These are phyloP conservation scores for Stentor coeruleus DNA, from an alignment of 73 alveolate genomes.

Conservation along the genomic window DNA sequence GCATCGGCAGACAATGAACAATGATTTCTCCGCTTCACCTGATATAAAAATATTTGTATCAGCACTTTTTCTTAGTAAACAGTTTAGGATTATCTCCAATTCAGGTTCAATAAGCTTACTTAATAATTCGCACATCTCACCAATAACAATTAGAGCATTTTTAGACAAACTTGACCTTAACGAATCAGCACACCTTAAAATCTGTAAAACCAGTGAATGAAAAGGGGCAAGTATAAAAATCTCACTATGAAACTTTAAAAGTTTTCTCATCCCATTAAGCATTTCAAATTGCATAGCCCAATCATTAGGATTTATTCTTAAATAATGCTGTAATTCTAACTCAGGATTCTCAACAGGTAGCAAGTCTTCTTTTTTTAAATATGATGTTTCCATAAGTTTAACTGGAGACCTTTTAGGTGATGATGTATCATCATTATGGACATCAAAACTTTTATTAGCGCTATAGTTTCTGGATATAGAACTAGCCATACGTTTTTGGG, in stretches of 20 bases:
- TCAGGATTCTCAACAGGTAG: constrained; percentile 15
- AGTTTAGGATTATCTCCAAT: constrained; percentile 30
- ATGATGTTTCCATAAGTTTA: neutral
- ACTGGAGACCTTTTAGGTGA: neutral
- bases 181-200: constrained; percentile 36
- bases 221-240: neutral
- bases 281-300: constrained; percentile 8
- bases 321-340: neutral
- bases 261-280: constrained; percentile 4
- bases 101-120: constrained; percentile 35
- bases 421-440: neutral
- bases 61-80: constrained; percentile 29
- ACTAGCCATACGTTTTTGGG: neutral
- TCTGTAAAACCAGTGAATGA: constrained; percentile 17
- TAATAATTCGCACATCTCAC: constrained; percentile 37
- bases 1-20: constrained; percentile 30
- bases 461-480: neutral
- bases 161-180: constrained; percentile 34
- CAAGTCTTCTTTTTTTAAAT: constrained; percentile 8
- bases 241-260: neutral
- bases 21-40: constrained; percentile 44
- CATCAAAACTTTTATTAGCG: neutral
- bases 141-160: constrained; percentile 34
- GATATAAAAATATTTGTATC: constrained; percentile 39
- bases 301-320: neutral